Evolutionary conservation across 2,329 filamentous ascomycete species (phyloP), one percentile per base, ranked within the genome.

Genomic region (Aspergillus pseudoglaucus): DNA sequence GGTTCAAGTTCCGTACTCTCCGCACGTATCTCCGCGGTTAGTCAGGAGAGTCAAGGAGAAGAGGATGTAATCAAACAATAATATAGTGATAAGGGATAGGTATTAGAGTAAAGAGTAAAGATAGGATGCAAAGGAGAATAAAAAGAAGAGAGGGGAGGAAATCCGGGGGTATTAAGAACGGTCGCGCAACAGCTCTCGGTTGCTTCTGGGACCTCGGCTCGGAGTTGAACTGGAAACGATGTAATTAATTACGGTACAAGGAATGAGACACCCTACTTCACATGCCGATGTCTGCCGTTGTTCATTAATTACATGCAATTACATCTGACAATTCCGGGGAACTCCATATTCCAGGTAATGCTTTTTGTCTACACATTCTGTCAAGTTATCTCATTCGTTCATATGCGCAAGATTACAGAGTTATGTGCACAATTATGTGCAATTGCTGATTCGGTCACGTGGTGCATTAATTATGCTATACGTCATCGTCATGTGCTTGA

Each of bases 121-220:
- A 22, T 32, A 45, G 25, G 48, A 45, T n/a, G 27, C 22, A 48
- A 35, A 45, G 48, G 46, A 48, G 44, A 54, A 50, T 54, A 56
- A 50, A 50, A 52, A 49, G 52, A 55, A 48, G 47, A 45, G 55
- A 49, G 53, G 55, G 50, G 53, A 50, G 53, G 54, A 51, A 52
- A 47, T 55, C 49, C 47, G 55, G 54, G 59, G 51, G 51, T 58
- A 57, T 55, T 52, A 45, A 18, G 30, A 25, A 43, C 12, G 39
- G 22, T 20, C 14, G 22, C 9, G 22, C 41, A 48, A 32, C 54
- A 43, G 43, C 59, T 30, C 25, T 30, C 25, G 25, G 25, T 30
- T 30, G 56, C 49, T 56, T 5, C 46, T 48, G 55, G 57, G 55
- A 61, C 63, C 64, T 66, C 64, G 64, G 64, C 59, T 61, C 25